Conservation (phyloP, 2,329 filamentous ascomycete genomes). For the Gnomoniopsis smithogilvyi region DNA sequence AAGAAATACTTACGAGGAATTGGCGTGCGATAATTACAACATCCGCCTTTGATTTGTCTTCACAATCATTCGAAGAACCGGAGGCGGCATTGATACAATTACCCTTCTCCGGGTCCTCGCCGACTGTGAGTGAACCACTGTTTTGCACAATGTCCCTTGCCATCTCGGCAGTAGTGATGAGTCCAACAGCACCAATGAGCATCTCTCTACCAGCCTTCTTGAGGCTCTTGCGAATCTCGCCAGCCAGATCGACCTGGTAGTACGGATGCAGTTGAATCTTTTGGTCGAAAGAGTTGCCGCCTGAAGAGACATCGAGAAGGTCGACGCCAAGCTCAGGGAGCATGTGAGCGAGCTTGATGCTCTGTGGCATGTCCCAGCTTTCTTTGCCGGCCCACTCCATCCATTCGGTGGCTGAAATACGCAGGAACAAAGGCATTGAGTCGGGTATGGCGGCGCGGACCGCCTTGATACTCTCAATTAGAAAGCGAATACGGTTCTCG, state of each 20-base stretch:
- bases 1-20: constrained; percentile 50
- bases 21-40: constrained; percentile 71
- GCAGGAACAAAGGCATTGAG: constrained; percentile 53
- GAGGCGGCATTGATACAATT: constrained; percentile 28
- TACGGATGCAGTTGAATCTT: constrained; percentile 58
- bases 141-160: constrained; percentile 58
- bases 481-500: constrained; percentile 62
- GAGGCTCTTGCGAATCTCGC: constrained; percentile 66
- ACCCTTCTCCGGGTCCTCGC: constrained; percentile 37
- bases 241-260: constrained; percentile 74
- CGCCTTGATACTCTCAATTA: constrained; percentile 50
- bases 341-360: constrained; percentile 62
- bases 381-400: constrained; percentile 45
- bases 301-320: constrained; percentile 77
- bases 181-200: constrained; percentile 71
- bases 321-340: constrained; percentile 75
- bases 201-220: constrained; percentile 45
- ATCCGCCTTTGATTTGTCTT: constrained; percentile 52
- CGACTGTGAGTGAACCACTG: constrained; percentile 24
- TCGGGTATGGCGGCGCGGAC: constrained; percentile 50
- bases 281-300: constrained; percentile 64
- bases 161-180: constrained; percentile 66
- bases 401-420: constrained; percentile 63
- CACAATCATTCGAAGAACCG: constrained; percentile 32
- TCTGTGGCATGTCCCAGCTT: constrained; percentile 69